Base-by-base conservation (phyloP, 169 alveolate genomes). In the Cyclospora cayetanensis region DNA sequence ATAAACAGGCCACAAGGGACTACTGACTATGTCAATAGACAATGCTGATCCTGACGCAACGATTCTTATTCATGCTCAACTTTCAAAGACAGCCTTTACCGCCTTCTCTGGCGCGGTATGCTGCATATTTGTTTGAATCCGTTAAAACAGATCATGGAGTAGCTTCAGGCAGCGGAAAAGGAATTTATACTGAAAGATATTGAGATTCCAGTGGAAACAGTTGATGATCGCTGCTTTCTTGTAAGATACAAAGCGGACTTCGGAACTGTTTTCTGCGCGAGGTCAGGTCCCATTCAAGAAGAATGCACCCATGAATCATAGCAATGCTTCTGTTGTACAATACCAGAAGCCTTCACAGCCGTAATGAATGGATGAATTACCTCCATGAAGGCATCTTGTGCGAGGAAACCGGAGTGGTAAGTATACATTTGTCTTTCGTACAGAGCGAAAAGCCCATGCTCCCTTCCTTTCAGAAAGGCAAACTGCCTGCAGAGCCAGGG, bases 401-500 rank as follows among this genome's bases (percentile, higher is more conserved):
- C 85, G 79, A 86, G 29, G 86, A 86, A 27, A 86, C 92, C 20
- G 92, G 92, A 35, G 85, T 86, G 35, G 92, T 86, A 22, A 65
- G 70, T 1, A n/a, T n/a, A 37, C 0, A 35, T n/a, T 18, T 18
- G 1, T 1, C 4, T 1, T 20, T 15, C 22, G 39, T 35, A 4
- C 5, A 22, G 11, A n/a, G n/a, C n/a, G n/a, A n/a, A n/a, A 65
- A 65, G 0, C n/a, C 4, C 43, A 65, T 27, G 7, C 34, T 65
- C 53, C n/a, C n/a, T n/a, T 42, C 43, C 46, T n/a, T 37, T 11
- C 74, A 86, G 92, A 86, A 68, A 25, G 92, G 92, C 74, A 86
- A n/a, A 70, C 85, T 86, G n/a, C 86, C 92, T 9, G 92, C 92
- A 20, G 92, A 86, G 65, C 84, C 92, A 2, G 92, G 92, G 20